Base-by-base conservation (phyloP, 1,284 basidiomycete genomes). In the Melampsora abietis-canadensis region DNA sequence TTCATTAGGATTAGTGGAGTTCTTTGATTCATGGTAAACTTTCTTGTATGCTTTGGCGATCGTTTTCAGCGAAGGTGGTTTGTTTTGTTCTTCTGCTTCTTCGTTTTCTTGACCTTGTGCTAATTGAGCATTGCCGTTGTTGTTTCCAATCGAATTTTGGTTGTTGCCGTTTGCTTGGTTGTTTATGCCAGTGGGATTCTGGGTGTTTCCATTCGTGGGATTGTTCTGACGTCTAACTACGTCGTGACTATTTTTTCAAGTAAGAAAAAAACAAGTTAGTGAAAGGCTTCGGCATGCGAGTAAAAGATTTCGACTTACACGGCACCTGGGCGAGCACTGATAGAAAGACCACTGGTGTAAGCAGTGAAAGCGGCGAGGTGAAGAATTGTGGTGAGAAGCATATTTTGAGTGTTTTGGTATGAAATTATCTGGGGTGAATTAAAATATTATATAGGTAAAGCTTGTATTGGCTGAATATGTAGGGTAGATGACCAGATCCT, bases 21-120 rank as follows among this genome's bases (percentile, higher is more conserved):
- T 57, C 37, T 65, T 65, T 15, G 65, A 48, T 27, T 72, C 51
- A 27, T 64, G 64, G 51, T 72, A 65, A 2, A 72, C 19, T 61
- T 72, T 47, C 15, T 57, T 72, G 5, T 54, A 24, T n/a, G 69
- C 62, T 8, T 57, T 59, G 14, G 61, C 46, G 1, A 72, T 72
- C 14, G 69, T 72, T 24, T 72, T 72, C 2, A 72, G 21, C 0
- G 61, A 34, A 14, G 62, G 31, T 21, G 34, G 48, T 1, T 72
- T 72, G 51, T n/a, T n/a, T 27, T n/a, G n/a, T 37, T 72, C 69
- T n/a, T 54, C 62, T 0, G 61, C 61, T 30, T 31, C 47, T 31
- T 72, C 69, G 30, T 72, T 63, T 24, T 69, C 24, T 62, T 40
- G 37, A 40, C 37, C 10, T 40, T 40, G 37, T 8, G 6, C 37